A percentile compares a stretch with the other conserved stretches of the same genome.
These are phyloP conservation scores for Phoenix roebelenii DNA, from an alignment of 176 grass and related monocot species.

Conservation along the genomic window DNA sequence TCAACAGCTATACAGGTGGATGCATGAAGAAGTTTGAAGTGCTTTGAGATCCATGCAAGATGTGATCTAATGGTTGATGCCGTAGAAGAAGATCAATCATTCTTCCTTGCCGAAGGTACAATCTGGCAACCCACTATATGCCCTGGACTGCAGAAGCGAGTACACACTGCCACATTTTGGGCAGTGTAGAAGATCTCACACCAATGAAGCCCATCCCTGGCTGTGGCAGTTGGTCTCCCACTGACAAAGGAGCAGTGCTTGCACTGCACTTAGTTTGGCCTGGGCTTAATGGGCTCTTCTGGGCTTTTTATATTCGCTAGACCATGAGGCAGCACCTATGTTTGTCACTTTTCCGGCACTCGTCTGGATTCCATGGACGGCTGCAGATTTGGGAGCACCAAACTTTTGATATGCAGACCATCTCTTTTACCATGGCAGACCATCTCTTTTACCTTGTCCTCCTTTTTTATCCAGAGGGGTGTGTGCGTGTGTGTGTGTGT, in stretches of 20 bases:
- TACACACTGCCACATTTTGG: no score
- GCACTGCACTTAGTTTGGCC: neutral
- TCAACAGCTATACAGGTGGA: no score
- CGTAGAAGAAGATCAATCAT: no score
- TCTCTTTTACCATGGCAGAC: neutral
- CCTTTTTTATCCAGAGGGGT: neutral
- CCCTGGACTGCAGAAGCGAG: no score
- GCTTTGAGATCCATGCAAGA: no score
- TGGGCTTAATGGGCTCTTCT: neutral
- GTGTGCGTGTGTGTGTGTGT: no score
- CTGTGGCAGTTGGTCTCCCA: neutral
- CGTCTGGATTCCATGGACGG: neutral
- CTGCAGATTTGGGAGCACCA: neutral
- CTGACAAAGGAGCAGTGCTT: neutral
- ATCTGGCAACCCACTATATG: no score
- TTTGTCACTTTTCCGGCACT: neutral
- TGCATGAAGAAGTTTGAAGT: no score
- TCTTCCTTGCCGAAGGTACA: no score
- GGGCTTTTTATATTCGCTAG: neutral
- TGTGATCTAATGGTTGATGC: no score
- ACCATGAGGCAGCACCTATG: neutral
- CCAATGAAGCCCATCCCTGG: neutral
- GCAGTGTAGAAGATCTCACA: no score
- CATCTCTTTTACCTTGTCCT: neutral
- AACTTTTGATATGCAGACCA: neutral